phyloP scores from a whole-genome alignment of 2,329 filamentous ascomycete species.

The Neonectria ditissima region DNA sequence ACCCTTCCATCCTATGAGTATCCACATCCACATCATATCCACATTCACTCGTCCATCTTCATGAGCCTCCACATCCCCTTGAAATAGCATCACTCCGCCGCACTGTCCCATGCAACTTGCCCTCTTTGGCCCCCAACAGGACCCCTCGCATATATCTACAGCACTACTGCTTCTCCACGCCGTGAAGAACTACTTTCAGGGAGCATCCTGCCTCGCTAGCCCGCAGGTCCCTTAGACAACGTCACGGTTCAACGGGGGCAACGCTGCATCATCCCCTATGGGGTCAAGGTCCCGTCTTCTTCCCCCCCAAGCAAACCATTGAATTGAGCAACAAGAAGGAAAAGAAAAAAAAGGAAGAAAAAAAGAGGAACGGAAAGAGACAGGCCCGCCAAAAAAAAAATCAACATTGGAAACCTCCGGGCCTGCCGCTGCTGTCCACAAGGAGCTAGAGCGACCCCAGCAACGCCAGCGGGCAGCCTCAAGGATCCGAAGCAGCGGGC shows the following conservation, averaged over 20 bases:
- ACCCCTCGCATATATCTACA: constrained; percentile 10
- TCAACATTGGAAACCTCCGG: constrained; percentile 1
- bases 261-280: constrained; percentile 14
- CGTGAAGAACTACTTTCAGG: constrained; percentile 6
- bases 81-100: constrained; percentile 24
- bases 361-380: neutral
- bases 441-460: neutral
- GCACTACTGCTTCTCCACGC: neutral
- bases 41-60: neutral
- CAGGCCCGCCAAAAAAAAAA: constrained; percentile 5
- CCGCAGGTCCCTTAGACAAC: neutral
- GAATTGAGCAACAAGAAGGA: neutral
- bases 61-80: constrained; percentile 21
- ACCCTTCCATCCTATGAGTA: constrained; percentile 17
- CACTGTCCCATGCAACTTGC: constrained; percentile 14
- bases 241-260: neutral
- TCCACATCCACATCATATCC: constrained; percentile 14
- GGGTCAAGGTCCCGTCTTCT: neutral
- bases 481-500: constrained; percentile 5
- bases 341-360: neutral
- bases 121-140: constrained; percentile 10
- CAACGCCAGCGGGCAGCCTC: neutral
- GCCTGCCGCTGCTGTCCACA: constrained; percentile 5
- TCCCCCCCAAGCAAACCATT: constrained; percentile 10
- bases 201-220: constrained; percentile 11